Evolutionary conservation across 1,284 basidiomycete species (phyloP).

Genomic region (Ustilago trichophora): DNA sequence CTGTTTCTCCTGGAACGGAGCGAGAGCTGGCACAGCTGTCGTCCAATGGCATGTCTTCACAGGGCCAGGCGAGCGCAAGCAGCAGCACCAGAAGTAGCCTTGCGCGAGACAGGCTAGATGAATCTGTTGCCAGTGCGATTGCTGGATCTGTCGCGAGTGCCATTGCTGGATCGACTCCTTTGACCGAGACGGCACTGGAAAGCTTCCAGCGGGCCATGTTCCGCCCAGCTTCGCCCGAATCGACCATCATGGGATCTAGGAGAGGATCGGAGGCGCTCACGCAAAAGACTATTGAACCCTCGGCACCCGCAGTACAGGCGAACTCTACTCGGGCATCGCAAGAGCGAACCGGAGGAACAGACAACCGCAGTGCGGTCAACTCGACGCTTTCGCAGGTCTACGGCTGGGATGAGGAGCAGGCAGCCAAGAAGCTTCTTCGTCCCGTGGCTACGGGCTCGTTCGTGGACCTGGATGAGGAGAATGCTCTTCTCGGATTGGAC

Average conservation of each 20-base stretch:
- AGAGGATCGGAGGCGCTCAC: constrained; percentile 44
- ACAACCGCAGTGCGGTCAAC: constrained; percentile 17
- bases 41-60: background rate
- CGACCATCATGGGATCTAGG: constrained; percentile 44
- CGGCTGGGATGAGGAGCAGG: constrained; percentile 27
- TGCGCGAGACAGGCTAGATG: background rate
- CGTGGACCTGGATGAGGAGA: constrained; percentile 29
- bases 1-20: constrained; percentile 4
- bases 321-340: background rate
- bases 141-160: background rate
- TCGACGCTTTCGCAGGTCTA: constrained; percentile 28
- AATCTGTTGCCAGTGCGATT: background rate
- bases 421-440: constrained; percentile 4
- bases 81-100: constrained; percentile 2
- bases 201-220: constrained; percentile 27
- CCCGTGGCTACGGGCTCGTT: constrained; percentile 1
- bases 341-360: background rate
- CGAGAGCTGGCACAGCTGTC: constrained; percentile 1
- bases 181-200: constrained; percentile 38
- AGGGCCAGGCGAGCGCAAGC: constrained; percentile 1
- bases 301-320: background rate
- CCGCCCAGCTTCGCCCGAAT: constrained; percentile 36
- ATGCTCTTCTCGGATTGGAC: constrained; percentile 45
- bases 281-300: constrained; percentile 27
- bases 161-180: constrained; percentile 7